These are phyloP conservation scores for Calonectria leucothoes DNA, from an alignment of 2,329 filamentous ascomycete species.

Conservation along the genomic window DNA sequence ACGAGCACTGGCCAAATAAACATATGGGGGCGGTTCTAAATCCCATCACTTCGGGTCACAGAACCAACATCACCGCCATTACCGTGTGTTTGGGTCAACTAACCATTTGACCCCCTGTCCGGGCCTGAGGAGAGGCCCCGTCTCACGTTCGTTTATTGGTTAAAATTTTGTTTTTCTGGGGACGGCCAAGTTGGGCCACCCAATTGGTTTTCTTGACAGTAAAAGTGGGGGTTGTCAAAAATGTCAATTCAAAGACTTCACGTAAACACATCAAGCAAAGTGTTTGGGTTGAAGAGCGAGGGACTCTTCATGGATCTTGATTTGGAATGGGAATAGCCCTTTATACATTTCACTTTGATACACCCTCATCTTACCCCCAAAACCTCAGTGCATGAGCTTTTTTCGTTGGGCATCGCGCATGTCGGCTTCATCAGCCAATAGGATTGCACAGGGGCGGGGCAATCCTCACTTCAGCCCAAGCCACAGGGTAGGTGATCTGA, in stretches of 20 bases:
- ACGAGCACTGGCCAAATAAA: not conserved
- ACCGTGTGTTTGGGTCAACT: not conserved
- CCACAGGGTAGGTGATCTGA: not conserved
- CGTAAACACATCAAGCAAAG: not conserved
- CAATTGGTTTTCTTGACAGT: not conserved
- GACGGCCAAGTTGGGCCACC: not conserved
- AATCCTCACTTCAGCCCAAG: not conserved
- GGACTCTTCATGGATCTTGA: not conserved
- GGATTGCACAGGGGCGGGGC: not conserved
- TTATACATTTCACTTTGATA: not conserved
- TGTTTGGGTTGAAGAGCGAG: not conserved
- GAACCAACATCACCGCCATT: not conserved
- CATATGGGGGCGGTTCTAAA: not conserved
- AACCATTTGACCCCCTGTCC: not conserved
- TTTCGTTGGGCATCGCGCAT: not conserved
- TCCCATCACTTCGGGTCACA: not conserved
- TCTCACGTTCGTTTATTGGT: not conserved
- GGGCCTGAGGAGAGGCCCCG: not conserved
- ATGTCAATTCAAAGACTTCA: not conserved
- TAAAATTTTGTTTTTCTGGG: not conserved
- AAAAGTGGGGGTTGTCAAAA: not conserved
- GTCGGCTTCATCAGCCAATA: not conserved
- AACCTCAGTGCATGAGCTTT: not conserved
- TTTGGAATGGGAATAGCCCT: not conserved
- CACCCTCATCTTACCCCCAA: not conserved